Percentiles rank a stretch among this genome's conserved stretches.
phyloP scores from a whole-genome alignment of 2,329 filamentous ascomycete genomes.

The Dothideomycetes sp. region DNA sequence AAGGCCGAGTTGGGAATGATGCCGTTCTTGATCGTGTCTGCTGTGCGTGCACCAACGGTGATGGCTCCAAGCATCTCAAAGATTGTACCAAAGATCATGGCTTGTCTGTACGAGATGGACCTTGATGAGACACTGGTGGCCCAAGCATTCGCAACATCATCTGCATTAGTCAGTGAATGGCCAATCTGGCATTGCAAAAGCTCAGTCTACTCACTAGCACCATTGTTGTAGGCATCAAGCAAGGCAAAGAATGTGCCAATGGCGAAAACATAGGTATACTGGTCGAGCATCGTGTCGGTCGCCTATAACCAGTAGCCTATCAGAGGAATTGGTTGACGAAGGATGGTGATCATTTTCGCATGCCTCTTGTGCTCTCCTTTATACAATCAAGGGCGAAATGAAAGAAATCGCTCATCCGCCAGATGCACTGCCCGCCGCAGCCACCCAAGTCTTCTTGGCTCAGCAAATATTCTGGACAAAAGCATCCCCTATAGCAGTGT shows the following conservation, averaged over 20 bases:
- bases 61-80: conserved; percentile 45
- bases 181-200: no score
- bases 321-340: no score
- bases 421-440: no score
- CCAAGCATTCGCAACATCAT: conserved; percentile 46
- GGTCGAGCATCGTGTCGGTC: conserved; percentile 30
- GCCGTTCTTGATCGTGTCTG: conserved; percentile 33
- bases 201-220: no score
- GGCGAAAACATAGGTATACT: conserved; percentile 54
- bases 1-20: conserved; percentile 43
- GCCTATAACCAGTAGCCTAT: no score
- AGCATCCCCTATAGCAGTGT: no score
- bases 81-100: conserved; percentile 34
- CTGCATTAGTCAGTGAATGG: conserved; percentile 4
- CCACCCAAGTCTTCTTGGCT: no score
- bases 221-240: conserved; percentile 57
- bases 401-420: no score
- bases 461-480: no score
- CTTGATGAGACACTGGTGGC: conserved; percentile 41
- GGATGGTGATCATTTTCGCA: no score
- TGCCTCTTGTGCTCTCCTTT: no score
- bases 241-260: conserved; percentile 55
- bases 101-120: conserved; percentile 42
- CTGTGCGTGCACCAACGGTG: conserved; percentile 41
- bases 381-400: no score